Evolutionary conservation across 2,329 filamentous ascomycete genomes (phyloP).

Genomic region (Zymoseptoria ardabiliae): DNA sequence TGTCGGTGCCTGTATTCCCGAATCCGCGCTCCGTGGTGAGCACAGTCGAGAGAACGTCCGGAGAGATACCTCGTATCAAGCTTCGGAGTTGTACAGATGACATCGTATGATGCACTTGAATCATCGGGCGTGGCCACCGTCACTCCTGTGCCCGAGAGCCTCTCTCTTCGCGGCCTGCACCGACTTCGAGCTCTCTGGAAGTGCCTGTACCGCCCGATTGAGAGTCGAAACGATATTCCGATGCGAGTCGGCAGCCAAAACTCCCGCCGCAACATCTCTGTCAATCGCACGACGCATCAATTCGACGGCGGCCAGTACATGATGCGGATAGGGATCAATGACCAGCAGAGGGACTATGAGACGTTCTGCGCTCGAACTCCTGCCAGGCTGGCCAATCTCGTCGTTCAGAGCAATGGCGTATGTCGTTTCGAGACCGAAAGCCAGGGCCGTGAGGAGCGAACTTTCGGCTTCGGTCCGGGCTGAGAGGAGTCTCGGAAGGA

Average conservation of each 20-base stretch:
- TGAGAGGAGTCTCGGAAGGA: slow-evolving; percentile 3
- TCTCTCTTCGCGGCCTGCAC: slow-evolving; percentile 6
- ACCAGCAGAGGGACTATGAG: slow-evolving; percentile 3
- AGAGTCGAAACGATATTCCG: slow-evolving; percentile 1
- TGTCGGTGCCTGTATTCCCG: too few species aligned
- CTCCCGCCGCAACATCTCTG: slow-evolving; percentile 3
- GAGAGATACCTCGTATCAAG: too few species aligned
- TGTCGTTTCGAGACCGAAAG: slow-evolving; percentile 6
- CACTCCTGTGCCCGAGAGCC: not conserved
- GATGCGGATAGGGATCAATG: slow-evolving; percentile 9
- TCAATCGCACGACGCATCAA: slow-evolving; percentile 10
- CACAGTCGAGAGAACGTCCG: too few species aligned
- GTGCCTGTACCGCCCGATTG: not conserved
- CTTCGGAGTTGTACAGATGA: not conserved
- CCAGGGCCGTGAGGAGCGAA: slow-evolving; percentile 5
- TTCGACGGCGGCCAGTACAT: slow-evolving; percentile 6
- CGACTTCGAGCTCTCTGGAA: slow-evolving; percentile 8
- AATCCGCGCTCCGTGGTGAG: too few species aligned
- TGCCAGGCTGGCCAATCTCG: not conserved
- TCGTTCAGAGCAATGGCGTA: slow-evolving; percentile 1
- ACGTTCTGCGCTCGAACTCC: not conserved
- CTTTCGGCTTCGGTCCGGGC: slow-evolving; percentile 6
- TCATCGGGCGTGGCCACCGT: not conserved
- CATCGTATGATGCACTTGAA: not conserved
- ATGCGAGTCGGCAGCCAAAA: slow-evolving; percentile 2